These are phyloP conservation scores for Solanum rostratum DNA, from an alignment of 257 asterid genomes.

Conservation along the genomic window DNA sequence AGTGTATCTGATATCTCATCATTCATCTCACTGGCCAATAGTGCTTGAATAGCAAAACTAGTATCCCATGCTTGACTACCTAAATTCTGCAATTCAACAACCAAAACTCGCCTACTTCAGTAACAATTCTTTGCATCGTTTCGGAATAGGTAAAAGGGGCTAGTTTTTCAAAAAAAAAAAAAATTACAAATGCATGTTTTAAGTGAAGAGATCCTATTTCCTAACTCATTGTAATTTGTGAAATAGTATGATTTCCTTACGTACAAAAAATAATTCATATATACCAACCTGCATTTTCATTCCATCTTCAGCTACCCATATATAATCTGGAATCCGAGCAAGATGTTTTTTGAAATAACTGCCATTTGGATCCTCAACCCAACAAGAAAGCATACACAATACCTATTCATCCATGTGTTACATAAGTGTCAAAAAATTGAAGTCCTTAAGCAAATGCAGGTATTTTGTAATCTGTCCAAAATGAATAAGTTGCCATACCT, in stretches of 20 bases:
- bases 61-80: constrained; percentile 93
- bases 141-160: background rate
- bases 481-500: constrained; percentile 1
- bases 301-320: constrained; percentile 80
- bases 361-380: constrained; percentile 77
- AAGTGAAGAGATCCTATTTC: background rate
- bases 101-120: background rate
- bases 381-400: constrained; percentile 62
- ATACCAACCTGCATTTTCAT: constrained; percentile 65
- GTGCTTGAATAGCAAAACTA: constrained; percentile 69
- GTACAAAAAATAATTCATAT: background rate
- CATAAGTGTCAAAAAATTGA: background rate
- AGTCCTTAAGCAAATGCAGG: background rate
- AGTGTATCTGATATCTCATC: constrained; percentile 60
- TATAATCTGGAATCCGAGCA: constrained; percentile 55
- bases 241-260: background rate
- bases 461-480: background rate
- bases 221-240: background rate
- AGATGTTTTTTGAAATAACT: constrained; percentile 67
- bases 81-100: constrained; percentile 39
- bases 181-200: no score
- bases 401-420: constrained; percentile 5
- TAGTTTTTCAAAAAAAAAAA: no score
- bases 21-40: constrained; percentile 47
- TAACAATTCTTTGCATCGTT: background rate